Conservation (phyloP, 75 land plant species). For the Selaginella tamariscina region DNA sequence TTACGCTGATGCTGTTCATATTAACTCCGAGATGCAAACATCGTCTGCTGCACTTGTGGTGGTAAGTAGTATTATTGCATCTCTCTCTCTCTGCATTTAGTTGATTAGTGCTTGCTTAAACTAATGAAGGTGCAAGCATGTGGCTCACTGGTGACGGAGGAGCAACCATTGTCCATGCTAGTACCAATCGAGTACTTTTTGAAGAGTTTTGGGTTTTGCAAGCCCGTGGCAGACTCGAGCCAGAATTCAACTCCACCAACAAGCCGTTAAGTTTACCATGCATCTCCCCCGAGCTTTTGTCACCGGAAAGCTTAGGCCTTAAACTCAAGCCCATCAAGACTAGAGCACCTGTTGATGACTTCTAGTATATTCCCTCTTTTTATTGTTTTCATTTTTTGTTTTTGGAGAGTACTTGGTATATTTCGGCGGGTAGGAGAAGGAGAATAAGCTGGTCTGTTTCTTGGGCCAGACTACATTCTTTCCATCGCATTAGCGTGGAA, state of each 20-base stretch:
- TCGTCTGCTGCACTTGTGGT: constrained; percentile 60
- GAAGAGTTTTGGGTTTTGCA: constrained; percentile 61
- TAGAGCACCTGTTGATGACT: constrained; percentile 27
- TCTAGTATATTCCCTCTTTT: too few species aligned
- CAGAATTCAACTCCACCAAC: constrained; percentile 36
- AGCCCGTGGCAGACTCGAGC: constrained; percentile 25
- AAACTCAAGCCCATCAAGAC: constrained; percentile 90
- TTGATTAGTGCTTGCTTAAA: too few species aligned
- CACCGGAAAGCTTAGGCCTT: constrained; percentile 84
- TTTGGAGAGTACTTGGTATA: too few species aligned
- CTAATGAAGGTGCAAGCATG: constrained; percentile 82
- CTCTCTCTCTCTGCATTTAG: too few species aligned
- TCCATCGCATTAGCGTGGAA: too few species aligned
- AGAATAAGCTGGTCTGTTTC: too few species aligned
- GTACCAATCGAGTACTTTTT: constrained; percentile 76
- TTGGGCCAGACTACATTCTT: too few species aligned
- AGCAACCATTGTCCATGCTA: constrained; percentile 76
- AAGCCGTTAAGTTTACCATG: constrained; percentile 56
- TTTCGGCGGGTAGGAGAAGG: too few species aligned
- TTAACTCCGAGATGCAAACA: constrained; percentile 47
- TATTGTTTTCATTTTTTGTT: too few species aligned
- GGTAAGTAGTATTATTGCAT: too few species aligned
- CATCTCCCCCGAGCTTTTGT: constrained; percentile 67
- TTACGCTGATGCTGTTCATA: constrained; percentile 58
- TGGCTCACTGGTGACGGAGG: constrained; percentile 83